Conservation (phyloP, 1,284 basidiomycete species). For the Trametes polyzona region DNA sequence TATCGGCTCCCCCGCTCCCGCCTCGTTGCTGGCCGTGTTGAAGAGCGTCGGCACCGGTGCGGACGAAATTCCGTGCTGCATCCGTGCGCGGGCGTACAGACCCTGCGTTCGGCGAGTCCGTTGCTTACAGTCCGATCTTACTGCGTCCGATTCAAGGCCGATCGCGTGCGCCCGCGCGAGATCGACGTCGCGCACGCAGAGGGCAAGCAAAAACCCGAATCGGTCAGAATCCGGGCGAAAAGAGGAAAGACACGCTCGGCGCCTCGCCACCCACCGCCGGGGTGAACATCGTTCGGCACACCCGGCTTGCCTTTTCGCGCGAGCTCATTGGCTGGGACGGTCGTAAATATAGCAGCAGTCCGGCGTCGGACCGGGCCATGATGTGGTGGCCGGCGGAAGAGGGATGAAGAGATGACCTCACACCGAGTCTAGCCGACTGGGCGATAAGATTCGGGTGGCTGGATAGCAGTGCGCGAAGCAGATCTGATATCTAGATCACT, state of each 20-base stretch:
- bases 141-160: conserved; percentile 11
- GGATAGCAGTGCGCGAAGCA: conserved; percentile 9
- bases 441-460: conserved; percentile 15
- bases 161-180: conserved; percentile 2
- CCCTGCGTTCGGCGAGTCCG: neutral
- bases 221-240: conserved; percentile 2
- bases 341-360: conserved; percentile 5
- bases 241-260: neutral
- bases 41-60: neutral
- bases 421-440: conserved; percentile 12
- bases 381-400: conserved; percentile 9
- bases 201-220: neutral
- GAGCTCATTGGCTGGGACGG: neutral
- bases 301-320: neutral
- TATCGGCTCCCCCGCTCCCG: neutral
- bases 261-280: neutral
- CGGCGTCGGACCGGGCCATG: conserved; percentile 9
- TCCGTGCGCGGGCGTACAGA: neutral
- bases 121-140: conserved; percentile 4
- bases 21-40: neutral
- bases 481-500: conserved; percentile 7
- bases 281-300: neutral
- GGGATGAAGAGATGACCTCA: conserved; percentile 18
- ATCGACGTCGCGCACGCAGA: conserved; percentile 4
- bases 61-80: neutral